Percentiles rank a stretch among this genome's conserved stretches.
phyloP scores from a whole-genome alignment of 2,329 filamentous ascomycete genomes.

The Venturia asperata region DNA sequence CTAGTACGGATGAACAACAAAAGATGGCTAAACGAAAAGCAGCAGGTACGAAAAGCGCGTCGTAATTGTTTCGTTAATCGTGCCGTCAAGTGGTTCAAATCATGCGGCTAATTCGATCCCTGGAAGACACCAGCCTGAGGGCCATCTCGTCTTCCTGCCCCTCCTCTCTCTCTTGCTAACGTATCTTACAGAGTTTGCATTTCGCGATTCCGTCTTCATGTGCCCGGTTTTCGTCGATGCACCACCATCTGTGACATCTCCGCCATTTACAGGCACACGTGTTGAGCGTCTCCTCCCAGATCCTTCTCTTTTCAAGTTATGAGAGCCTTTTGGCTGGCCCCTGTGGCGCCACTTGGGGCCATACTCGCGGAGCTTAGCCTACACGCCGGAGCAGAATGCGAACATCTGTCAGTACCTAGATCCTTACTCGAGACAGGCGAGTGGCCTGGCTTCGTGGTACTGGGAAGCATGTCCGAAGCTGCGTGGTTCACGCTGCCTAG shows the following conservation, averaged over 20 bases:
- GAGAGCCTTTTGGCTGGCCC: constrained; percentile 6
- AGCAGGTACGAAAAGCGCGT: background rate
- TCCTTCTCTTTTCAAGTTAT: background rate
- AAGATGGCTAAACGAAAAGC: too few relatives aligned
- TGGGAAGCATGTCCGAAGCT: constrained; percentile 3
- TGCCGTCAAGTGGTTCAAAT: background rate
- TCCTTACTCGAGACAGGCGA: constrained; percentile 3
- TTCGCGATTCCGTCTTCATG: background rate
- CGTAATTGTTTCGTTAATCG: background rate
- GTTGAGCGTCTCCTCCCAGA: background rate
- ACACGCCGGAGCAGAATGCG: background rate
- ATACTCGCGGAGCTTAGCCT: constrained; percentile 11
- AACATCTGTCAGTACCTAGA: background rate
- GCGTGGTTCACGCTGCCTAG: background rate
- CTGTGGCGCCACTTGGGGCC: constrained; percentile 4
- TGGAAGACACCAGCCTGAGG: background rate
- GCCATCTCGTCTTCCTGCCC: background rate
- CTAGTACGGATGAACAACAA: too few relatives aligned
- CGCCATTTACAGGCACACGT: background rate
- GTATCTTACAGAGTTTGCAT: background rate
- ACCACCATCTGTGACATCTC: background rate
- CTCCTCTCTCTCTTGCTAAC: background rate
- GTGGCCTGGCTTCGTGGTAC: constrained; percentile 3
- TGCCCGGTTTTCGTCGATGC: background rate
- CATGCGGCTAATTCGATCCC: background rate